Evolutionary conservation across 805 yeast species (phyloP), one percentile per base, ranked within the genome.

Genomic region (Ogataea naganishii): DNA sequence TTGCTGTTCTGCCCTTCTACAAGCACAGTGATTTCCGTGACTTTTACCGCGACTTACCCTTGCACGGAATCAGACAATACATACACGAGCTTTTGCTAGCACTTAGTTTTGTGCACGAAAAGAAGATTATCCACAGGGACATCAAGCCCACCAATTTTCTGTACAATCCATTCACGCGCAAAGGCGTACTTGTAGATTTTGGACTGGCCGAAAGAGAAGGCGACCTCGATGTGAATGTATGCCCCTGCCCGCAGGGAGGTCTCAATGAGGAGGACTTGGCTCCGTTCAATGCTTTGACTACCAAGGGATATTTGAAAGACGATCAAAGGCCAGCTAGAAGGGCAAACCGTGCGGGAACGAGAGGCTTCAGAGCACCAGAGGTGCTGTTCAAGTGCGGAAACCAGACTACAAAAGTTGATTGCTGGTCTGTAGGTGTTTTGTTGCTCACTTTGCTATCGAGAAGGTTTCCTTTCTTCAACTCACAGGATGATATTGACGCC

Each of bases 261-360:
- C 49, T 48, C 26, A 36, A 32, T 17, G 34, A 31, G 23, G 45
- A 36, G 18, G 59, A 41, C 40, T 49, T 39, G 44, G 53, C 45
- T 37, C 57, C 47, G 10, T 39, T 63, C 20, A 58, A 64, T 41
- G 65, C 66, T 2, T 40, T 48, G 6, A 54, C 56, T 10, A 35
- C 43, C 5, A 67, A 68, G 54, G 89, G 96, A 2, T 85, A 82
- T 47, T 80, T 86, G 7, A 85, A 84, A 49, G 83, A 82, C 44
- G 98, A 92, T 58, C 72, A 73, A 29, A 66, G 97, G 43, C 81
- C 94, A 1, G 83, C 92, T 2, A 69, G 95, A 45, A 69, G 98
- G 34, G 97, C 97, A 0, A 92, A 92, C 47, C 75, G 98, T 44
- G 98, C 98, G 12, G 96, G 96, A 7, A 86, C 96, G 1, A 66